Evolutionary conservation across 1,139 yeast genomes (phyloP), one percentile per base, ranked within the genome.

Genomic region (Spencermartinsiella ligniputridi): DNA sequence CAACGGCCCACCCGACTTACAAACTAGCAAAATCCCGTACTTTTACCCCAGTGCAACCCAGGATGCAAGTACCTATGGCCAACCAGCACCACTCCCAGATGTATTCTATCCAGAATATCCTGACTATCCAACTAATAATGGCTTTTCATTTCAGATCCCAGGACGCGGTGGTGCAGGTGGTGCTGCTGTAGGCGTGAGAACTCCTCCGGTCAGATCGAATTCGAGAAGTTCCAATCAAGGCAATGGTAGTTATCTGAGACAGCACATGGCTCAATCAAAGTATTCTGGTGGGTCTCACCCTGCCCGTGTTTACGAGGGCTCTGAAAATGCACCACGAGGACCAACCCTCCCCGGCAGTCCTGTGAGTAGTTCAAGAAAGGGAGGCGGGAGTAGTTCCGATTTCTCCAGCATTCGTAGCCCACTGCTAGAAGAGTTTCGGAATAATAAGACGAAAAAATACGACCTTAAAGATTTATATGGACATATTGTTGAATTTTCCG

Each of bases 401-500:
- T 30, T 30, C 18, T 11, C 42, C 9, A 21, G 20, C 35, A 43
- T 48, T 13, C 42, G 60, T 6, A 52, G 58, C 3, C 92, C 96
- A 8, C 66, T 89, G 40, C 70, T 92, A 49, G 97, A 92, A 64
- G 95, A 88, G 58, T 87, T 92, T 50, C 78, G 97, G 45, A 76
- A 79, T 45, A 83, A 81, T 58, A 72, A 81, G 46, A 75, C 74
- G 52, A 80, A 75, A 39, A 83, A 78, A 50, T 59, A 80, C 60
- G 74, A 71, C 39, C 72, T 92, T 52, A 76, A 74, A 48, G 95
- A 87, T 59, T 83, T 92, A 35, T 78, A 79, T 56, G 96, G 96
- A 3, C 92, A 87, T 63, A 94, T 94, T 3, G 74, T 85, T 47
- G 98, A 92, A 64, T 92, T 92, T 60, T 81, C 96, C 45, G 88